Evolutionary conservation across 176 grass and related monocot genomes (phyloP).

Genomic region (Avena atlantica): DNA sequence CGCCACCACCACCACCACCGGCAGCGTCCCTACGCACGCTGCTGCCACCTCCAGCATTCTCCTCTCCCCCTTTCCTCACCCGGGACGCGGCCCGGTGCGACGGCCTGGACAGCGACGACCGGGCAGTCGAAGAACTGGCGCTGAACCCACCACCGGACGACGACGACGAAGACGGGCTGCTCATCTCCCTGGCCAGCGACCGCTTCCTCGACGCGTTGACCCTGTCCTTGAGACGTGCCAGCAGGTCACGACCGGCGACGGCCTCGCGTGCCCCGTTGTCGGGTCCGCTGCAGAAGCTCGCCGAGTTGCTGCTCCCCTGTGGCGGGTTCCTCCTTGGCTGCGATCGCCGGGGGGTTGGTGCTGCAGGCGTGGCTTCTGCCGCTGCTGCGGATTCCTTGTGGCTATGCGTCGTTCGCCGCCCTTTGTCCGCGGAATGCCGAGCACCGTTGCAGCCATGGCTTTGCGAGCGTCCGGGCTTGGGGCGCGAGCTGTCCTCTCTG

Average conservation of each 20-base stretch:
- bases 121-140: constrained; percentile 20
- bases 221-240: constrained; percentile 50
- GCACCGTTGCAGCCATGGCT: constrained; percentile 54
- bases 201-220: constrained; percentile 58
- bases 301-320: constrained; percentile 24
- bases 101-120: constrained; percentile 26
- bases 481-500: constrained; percentile 65
- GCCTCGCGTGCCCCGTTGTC: constrained; percentile 43
- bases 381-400: not conserved
- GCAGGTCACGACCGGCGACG: constrained; percentile 35
- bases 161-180: constrained; percentile 42
- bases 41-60: not conserved
- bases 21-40: constrained; percentile 10
- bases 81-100: constrained; percentile 43
- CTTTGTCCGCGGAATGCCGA: constrained; percentile 44
- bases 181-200: constrained; percentile 48
- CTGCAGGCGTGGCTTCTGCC: constrained; percentile 28
- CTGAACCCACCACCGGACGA: constrained; percentile 37
- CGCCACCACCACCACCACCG: not conserved
- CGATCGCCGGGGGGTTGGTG: constrained; percentile 46
- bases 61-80: constrained; percentile 40
- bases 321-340: constrained; percentile 37
- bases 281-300: constrained; percentile 8
- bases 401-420: constrained; percentile 42
- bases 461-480: constrained; percentile 51